phyloP scores from a whole-genome alignment of 2,329 filamentous ascomycete species.

The Cordyceps militaris region DNA sequence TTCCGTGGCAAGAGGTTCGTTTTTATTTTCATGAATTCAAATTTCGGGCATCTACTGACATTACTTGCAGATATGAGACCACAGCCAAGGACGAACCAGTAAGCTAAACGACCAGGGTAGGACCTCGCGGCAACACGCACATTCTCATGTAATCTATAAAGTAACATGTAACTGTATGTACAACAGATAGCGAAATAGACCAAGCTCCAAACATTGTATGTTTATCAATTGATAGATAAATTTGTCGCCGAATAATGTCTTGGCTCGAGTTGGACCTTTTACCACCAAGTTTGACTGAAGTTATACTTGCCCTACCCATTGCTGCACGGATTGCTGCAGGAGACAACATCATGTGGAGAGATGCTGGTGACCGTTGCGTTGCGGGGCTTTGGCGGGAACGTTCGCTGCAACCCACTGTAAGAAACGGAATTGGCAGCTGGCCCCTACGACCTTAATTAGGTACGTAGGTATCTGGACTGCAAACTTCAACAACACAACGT shows the following conservation, averaged over 20 bases:
- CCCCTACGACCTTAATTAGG: too few relatives aligned
- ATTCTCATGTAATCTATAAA: slow-evolving; percentile 4
- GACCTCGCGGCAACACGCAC: not conserved
- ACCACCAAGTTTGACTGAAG: too few relatives aligned
- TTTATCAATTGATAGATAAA: not conserved
- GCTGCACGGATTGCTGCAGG: too few relatives aligned
- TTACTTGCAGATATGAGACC: slow-evolving; percentile 51
- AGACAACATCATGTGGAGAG: too few relatives aligned
- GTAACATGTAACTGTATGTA: slow-evolving; percentile 14
- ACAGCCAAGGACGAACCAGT: slow-evolving; percentile 43
- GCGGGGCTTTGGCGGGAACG: not conserved
- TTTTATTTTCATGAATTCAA: not conserved
- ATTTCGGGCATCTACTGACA: slow-evolving; percentile 25
- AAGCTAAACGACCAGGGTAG: not conserved
- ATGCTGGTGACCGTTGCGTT: not conserved
- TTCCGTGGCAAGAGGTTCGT: slow-evolving; percentile 93
- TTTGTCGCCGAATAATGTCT: not conserved
- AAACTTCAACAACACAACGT: not conserved
- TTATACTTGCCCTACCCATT: too few relatives aligned
- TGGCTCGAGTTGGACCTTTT: not conserved
- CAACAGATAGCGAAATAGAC: slow-evolving; percentile 9
- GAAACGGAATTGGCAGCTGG: too few relatives aligned
- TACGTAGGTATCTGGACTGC: too few relatives aligned
- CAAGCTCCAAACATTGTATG: not conserved
- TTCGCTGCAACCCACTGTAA: not conserved